Percentiles rank a stretch among this genome's conserved stretches.
phyloP scores from a whole-genome alignment of 2,329 filamentous ascomycete genomes.

The Aspergillus unguis region DNA sequence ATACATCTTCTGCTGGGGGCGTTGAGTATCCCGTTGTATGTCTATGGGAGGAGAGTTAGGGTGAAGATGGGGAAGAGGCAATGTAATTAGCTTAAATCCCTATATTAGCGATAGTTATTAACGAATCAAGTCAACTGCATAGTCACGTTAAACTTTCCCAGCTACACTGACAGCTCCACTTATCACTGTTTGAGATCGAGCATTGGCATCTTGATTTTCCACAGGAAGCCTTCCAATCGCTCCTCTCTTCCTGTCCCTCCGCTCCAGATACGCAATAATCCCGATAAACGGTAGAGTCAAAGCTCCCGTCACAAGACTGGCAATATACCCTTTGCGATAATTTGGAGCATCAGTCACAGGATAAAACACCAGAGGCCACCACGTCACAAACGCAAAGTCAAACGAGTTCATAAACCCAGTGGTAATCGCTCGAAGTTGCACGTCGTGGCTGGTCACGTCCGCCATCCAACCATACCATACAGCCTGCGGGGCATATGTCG shows the following conservation, averaged over 20 bases:
- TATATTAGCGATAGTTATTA: too few relatives aligned
- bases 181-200: too few relatives aligned
- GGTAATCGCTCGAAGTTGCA: constrained; percentile 46
- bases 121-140: too few relatives aligned
- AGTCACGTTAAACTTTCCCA: too few relatives aligned
- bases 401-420: constrained; percentile 47
- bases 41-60: background rate
- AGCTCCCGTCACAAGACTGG: constrained; percentile 39
- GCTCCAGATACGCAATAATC: constrained; percentile 36
- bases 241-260: constrained; percentile 6
- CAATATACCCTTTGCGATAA: constrained; percentile 40
- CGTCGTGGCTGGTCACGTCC: constrained; percentile 33
- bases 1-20: background rate
- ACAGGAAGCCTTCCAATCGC: background rate
- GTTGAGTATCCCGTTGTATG: background rate
- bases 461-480: constrained; percentile 51
- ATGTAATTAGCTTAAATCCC: too few relatives aligned
- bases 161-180: too few relatives aligned
- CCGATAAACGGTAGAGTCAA: constrained; percentile 38
- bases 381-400: constrained; percentile 44
- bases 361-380: constrained; percentile 43
- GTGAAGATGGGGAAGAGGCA: background rate
- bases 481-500: constrained; percentile 46
- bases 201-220: background rate
- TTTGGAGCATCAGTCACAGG: constrained; percentile 42